phyloP scores from a whole-genome alignment of 1,139 yeast genomes.

The Zygosaccharomyces sapae region DNA sequence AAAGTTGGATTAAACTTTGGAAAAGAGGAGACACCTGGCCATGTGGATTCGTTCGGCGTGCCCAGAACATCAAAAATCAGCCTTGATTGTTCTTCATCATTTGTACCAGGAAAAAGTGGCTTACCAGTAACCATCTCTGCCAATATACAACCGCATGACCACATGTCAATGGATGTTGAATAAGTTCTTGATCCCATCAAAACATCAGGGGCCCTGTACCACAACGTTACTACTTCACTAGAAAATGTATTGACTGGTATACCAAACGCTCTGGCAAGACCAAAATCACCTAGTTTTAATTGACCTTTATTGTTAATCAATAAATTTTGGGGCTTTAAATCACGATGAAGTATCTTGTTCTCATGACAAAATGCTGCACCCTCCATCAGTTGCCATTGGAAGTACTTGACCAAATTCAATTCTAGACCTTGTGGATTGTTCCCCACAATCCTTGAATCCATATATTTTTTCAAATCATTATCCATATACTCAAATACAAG shows the following conservation, averaged over 20 bases:
- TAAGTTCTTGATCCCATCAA: slow-evolving; percentile 90
- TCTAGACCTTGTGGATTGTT: slow-evolving; percentile 34
- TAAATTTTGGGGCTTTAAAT: slow-evolving; percentile 90
- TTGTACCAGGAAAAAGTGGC: slow-evolving; percentile 92
- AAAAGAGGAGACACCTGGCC: slow-evolving; percentile 88
- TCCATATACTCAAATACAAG: slow-evolving; percentile 93
- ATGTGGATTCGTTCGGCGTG: slow-evolving; percentile 89
- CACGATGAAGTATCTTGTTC: slow-evolving; percentile 89
- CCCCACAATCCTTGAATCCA: slow-evolving; percentile 56
- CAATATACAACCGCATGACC: slow-evolving; percentile 98
- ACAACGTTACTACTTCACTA: slow-evolving; percentile 92
- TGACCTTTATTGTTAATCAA: slow-evolving; percentile 86
- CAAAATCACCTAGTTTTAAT: slow-evolving; percentile 93
- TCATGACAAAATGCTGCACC: slow-evolving; percentile 96
- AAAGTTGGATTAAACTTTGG: slow-evolving; percentile 83
- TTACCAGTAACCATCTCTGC: slow-evolving; percentile 99
- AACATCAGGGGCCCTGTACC: slow-evolving; percentile 99
- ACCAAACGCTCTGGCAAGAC: slow-evolving; percentile 96
- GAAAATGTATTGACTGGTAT: slow-evolving; percentile 97
- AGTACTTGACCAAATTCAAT: slow-evolving; percentile 82
- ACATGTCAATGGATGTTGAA: slow-evolving; percentile 93
- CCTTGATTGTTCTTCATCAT: slow-evolving; percentile 89
- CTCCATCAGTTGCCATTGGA: slow-evolving; percentile 85
- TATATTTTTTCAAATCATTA: slow-evolving; percentile 85
- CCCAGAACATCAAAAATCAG: slow-evolving; percentile 92